Evolutionary conservation across 2,329 filamentous ascomycete genomes (phyloP), one percentile per base, ranked within the genome.

Genomic region (Sporothrix pseudoabietina): DNA sequence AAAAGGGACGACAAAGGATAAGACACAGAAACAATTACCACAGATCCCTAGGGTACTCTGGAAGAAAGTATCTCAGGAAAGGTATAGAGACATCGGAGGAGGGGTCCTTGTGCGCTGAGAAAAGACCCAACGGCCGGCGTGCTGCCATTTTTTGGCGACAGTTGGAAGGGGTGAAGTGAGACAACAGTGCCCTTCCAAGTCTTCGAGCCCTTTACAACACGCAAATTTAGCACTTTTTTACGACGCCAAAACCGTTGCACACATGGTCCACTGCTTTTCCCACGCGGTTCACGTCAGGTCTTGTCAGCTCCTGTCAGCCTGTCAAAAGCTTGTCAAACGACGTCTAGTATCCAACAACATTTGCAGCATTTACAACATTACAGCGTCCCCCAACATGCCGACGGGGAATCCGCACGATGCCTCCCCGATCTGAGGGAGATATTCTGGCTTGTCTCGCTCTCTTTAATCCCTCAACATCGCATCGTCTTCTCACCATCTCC

Each of bases 81-180:
- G 26, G 26, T 26, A 26, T 26, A 14, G 19, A 63, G 57, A 41
- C 57, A 41, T 66, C 26, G n/a, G 9, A 12, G 8, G 12, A 12
- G 10, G n/a, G 61, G 61, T 65, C 39, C 61, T 47, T 30, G 61
- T 66, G 39, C 39, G 39, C 39, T 66, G 39, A 26, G 10, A 22
- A 47, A 47, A 47, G 61, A 66, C n/a, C 61, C 61, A 66, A 66
- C 61, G 12, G 22, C n/a, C 39, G 10, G n/a, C 14, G n/a, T 16
- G 41, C 14, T 66, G 61, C 39, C 61, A 30, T 47, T 65, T 65
- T 63, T 65, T 16, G n/a, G 39, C 39, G 14, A 26, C 22, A 14
- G 8, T 22, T 22, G 9, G 47, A 30, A 55, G 26, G 35, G 9
- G 8, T 26, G 35, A 22, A 22, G 35, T 26, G 59, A 63, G 35